Percentiles rank a stretch among this genome's conserved stretches.
phyloP scores from a whole-genome alignment of 257 asterid species.

The Anisodus acutangulus region DNA sequence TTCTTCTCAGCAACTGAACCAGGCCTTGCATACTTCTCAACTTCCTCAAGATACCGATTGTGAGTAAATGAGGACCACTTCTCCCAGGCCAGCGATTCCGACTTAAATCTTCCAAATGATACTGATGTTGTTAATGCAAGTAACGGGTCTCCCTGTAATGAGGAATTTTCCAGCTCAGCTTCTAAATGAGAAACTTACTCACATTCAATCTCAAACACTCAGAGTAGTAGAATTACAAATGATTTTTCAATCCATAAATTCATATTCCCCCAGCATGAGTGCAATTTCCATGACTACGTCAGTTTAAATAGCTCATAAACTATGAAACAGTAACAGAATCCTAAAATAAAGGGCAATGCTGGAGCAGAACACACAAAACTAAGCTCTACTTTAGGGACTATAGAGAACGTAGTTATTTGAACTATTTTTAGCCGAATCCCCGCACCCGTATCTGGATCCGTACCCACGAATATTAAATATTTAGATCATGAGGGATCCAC shows the following conservation, averaged over 20 bases:
- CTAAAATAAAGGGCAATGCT: neutral
- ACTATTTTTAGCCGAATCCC: too few relatives aligned
- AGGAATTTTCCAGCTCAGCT: neutral
- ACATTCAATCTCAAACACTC: neutral
- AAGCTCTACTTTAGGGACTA: neutral
- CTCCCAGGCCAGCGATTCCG: conserved; percentile 84
- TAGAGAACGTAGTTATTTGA: too few relatives aligned
- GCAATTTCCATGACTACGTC: too few relatives aligned
- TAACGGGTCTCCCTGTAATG: conserved; percentile 65
- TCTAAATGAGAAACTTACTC: neutral
- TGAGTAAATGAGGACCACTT: conserved; percentile 86
- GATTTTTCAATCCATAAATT: neutral
- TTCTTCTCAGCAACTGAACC: conserved; percentile 96
- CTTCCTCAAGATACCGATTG: conserved; percentile 82
- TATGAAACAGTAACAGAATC: neutral
- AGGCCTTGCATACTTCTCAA: conserved; percentile 74
- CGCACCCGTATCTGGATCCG: too few relatives aligned
- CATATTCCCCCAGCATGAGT: too few relatives aligned
- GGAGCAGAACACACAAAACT: neutral
- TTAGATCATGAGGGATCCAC: too few relatives aligned
- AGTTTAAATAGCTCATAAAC: neutral
- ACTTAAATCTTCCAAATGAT: conserved; percentile 86
- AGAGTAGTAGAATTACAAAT: neutral
- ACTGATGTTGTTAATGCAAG: conserved; percentile 75
- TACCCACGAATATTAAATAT: too few relatives aligned